Conservation (phyloP, 805 yeast genomes). For the Candida tammaniensis region DNA sequence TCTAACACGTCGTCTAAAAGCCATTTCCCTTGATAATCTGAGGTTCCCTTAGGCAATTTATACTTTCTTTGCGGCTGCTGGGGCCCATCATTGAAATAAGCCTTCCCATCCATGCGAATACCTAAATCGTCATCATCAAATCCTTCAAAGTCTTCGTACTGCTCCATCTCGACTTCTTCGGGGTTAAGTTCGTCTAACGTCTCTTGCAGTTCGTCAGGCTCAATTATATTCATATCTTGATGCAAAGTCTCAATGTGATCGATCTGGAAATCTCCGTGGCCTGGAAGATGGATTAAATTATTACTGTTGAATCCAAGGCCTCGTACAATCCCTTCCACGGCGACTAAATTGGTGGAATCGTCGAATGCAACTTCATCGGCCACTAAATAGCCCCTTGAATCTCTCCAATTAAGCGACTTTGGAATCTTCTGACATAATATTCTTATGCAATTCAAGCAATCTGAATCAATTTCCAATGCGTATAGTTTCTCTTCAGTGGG, state of each 20-base stretch:
- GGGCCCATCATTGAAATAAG: slow-evolving; percentile 38
- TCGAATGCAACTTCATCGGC: slow-evolving; percentile 60
- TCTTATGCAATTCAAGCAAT: slow-evolving; percentile 71
- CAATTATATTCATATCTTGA: slow-evolving; percentile 21
- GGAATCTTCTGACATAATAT: slow-evolving; percentile 84
- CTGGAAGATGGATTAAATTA: slow-evolving; percentile 81
- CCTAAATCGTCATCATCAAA: slow-evolving; percentile 30
- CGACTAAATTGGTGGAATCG: slow-evolving; percentile 26
- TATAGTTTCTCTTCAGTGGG: slow-evolving; percentile 75
- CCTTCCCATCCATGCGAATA: slow-evolving; percentile 56
- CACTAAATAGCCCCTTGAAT: slow-evolving; percentile 81
- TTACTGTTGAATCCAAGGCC: slow-evolving; percentile 81
- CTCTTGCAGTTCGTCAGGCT: slow-evolving; percentile 46
- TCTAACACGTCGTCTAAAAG: slow-evolving; percentile 55
- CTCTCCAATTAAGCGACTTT: slow-evolving; percentile 86
- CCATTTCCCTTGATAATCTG: slow-evolving; percentile 79
- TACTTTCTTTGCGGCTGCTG: slow-evolving; percentile 18
- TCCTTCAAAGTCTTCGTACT: slow-evolving; percentile 14
- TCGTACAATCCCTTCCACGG: slow-evolving; percentile 80
- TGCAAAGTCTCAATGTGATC: slow-evolving; percentile 58
- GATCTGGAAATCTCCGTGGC: slow-evolving; percentile 83
- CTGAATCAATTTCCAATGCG: slow-evolving; percentile 64
- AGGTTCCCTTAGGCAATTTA: slow-evolving; percentile 65
- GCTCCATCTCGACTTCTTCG: slow-evolving; percentile 44
- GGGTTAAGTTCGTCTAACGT: slow-evolving; percentile 60